A percentile compares a stretch with the other conserved stretches of the same genome.
Conservation (phyloP, 371 early-diverging fungal genomes). For the Zancudomyces culisetae region DNA sequence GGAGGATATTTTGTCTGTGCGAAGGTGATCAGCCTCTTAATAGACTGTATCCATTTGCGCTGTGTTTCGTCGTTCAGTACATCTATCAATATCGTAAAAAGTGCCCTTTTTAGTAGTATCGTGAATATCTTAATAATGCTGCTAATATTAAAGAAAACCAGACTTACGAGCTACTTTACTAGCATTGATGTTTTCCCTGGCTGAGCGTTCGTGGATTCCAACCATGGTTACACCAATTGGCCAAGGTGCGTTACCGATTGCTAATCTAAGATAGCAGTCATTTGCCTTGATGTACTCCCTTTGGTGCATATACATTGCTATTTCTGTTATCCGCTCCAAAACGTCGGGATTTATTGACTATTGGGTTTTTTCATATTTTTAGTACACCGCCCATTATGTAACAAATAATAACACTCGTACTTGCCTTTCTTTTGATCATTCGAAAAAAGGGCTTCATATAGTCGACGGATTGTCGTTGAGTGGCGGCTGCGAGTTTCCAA, state of each 20-base stretch:
- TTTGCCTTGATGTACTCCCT: slow-evolving; percentile 84
- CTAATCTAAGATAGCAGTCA: slow-evolving; percentile 78
- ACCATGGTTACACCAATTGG: slow-evolving; percentile 86
- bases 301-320: slow-evolving; percentile 57
- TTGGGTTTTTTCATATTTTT: neutral
- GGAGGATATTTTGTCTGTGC: slow-evolving; percentile 83
- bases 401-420: neutral
- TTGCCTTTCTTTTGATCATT: slow-evolving; percentile 47
- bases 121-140: neutral
- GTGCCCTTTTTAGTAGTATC: neutral
- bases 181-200: slow-evolving; percentile 87
- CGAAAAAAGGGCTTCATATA: slow-evolving; percentile 82
- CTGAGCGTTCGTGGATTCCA: slow-evolving; percentile 92
- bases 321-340: slow-evolving; percentile 70
- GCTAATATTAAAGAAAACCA: neutral
- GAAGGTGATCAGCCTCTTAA: slow-evolving; percentile 92
- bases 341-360: slow-evolving; percentile 57
- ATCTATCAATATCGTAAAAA: slow-evolving; percentile 16
- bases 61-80: slow-evolving; percentile 94
- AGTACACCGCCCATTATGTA: neutral
- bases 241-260: slow-evolving; percentile 97
- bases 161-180: slow-evolving; percentile 65
- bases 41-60: slow-evolving; percentile 95
- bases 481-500: slow-evolving; percentile 66
- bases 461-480: slow-evolving; percentile 66